Percentiles rank a stretch among this genome's conserved stretches.
These are phyloP conservation scores for Volvox africanus DNA, from an alignment of 139 green algal genomes.

Conservation along the genomic window DNA sequence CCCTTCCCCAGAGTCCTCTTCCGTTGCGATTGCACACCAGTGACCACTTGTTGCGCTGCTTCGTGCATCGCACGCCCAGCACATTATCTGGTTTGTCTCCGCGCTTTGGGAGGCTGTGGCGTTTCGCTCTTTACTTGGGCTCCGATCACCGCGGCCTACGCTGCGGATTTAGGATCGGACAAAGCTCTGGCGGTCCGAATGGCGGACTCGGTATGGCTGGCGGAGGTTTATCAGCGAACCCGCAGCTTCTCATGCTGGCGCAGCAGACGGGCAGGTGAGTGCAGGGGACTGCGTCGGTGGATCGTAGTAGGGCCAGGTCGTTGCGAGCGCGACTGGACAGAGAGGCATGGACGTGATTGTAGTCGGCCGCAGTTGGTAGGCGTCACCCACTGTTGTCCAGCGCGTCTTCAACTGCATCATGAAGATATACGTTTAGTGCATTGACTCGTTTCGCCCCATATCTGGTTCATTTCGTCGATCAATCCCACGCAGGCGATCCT, in stretches of 20 bases:
- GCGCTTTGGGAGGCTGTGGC: conserved; percentile 17
- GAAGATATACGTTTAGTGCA: neutral
- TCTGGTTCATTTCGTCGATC: neutral
- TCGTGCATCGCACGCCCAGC: conserved; percentile 8
- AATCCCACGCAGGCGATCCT: neutral
- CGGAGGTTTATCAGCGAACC: neutral
- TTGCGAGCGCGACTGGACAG: too few species aligned
- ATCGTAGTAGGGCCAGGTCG: too few species aligned
- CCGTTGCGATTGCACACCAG: conserved; percentile 10
- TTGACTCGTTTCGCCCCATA: neutral
- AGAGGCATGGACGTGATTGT: too few species aligned
- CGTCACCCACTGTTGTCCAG: too few species aligned
- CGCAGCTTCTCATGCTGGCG: conserved; percentile 31
- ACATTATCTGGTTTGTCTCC: neutral
- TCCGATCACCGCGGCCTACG: neutral
- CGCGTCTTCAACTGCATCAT: too few species aligned
- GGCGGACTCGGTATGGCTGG: neutral
- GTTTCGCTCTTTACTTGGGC: conserved; percentile 31
- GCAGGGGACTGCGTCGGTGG: neutral
- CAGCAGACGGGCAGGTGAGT: conserved; percentile 34
- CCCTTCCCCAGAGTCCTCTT: conserved; percentile 9
- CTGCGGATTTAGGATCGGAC: neutral
- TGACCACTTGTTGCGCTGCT: conserved; percentile 37
- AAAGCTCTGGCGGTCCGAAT: neutral
- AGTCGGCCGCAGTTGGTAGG: too few species aligned